These are phyloP conservation scores for Haplosporangium sp. DNA, from an alignment of 371 early-diverging fungal genomes.

Conservation along the genomic window DNA sequence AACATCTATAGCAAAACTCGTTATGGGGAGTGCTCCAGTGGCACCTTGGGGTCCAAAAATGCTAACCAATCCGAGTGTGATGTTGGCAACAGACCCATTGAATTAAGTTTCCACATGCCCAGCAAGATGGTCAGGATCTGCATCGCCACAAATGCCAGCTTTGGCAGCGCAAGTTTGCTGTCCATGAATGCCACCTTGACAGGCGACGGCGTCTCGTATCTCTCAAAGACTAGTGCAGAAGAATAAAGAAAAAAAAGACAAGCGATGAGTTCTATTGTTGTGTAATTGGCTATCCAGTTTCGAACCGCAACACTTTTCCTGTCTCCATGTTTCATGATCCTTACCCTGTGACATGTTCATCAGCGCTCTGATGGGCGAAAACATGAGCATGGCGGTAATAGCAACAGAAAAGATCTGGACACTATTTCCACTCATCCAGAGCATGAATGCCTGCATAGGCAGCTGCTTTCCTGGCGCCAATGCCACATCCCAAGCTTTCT, in stretches of 20 bases:
- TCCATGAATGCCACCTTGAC: constrained; percentile 57
- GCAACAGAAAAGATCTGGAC: constrained; percentile 96
- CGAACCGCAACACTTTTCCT: not conserved
- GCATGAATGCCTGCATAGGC: constrained; percentile 98
- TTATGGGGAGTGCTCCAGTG: constrained; percentile 6
- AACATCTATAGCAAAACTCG: too few relatives aligned
- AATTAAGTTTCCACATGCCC: constrained; percentile 90
- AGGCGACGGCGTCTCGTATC: constrained; percentile 69
- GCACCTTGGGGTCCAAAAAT: constrained; percentile 83
- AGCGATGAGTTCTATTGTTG: not conserved
- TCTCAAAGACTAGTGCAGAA: constrained; percentile 67
- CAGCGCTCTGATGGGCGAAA: constrained; percentile 85
- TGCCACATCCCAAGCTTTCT: constrained; percentile 98
- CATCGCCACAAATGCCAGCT: constrained; percentile 81
- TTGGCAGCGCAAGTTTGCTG: constrained; percentile 77
- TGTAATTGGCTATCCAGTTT: not conserved
- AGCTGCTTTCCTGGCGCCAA: constrained; percentile 90
- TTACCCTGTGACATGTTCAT: constrained; percentile 76
- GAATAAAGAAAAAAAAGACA: constrained; percentile 1
- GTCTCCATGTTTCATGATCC: not conserved
- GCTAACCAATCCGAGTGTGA: constrained; percentile 96
- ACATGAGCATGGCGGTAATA: constrained; percentile 95
- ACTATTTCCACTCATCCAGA: constrained; percentile 96
- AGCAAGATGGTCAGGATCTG: constrained; percentile 82
- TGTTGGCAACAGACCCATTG: constrained; percentile 97